Conservation (phyloP, 805 yeast species). For the Yarrowia porcina region DNA sequence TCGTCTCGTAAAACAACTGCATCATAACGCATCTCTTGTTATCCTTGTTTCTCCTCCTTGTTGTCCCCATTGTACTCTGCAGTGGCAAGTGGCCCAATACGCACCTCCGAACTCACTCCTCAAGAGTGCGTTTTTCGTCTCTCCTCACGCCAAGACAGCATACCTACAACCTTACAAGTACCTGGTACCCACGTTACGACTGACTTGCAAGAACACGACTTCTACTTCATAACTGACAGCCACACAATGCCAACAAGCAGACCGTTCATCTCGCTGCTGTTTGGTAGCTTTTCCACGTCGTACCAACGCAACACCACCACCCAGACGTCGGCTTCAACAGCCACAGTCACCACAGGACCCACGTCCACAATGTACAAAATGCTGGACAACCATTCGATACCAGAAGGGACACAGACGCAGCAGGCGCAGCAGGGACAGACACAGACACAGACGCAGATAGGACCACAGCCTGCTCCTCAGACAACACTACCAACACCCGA, state of each 20-base stretch:
- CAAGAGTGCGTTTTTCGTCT: neutral
- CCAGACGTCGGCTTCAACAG: neutral
- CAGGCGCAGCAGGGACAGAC: neutral
- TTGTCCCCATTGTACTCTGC: too few species aligned
- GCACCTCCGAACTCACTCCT: neutral
- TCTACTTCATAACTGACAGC: neutral
- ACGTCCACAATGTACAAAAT: conserved; percentile 18
- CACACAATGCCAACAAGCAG: conserved; percentile 7
- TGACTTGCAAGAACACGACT: too few species aligned
- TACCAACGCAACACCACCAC: conserved; percentile 17
- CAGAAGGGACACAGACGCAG: neutral
- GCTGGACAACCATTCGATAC: conserved; percentile 16
- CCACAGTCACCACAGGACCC: conserved; percentile 11
- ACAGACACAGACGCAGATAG: too few species aligned
- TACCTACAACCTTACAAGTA: too few species aligned
- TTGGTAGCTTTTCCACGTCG: conserved; percentile 21
- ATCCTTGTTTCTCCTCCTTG: too few species aligned
- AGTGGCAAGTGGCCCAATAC: too few species aligned
- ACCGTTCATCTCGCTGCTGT: conserved; percentile 23
- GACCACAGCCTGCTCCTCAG: too few species aligned
- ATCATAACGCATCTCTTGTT: too few species aligned
- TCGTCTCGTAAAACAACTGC: too few species aligned
- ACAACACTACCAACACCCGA: neutral
- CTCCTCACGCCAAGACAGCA: neutral
- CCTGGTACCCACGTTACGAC: too few species aligned